Evolutionary conservation across 768 basidiomycete species (phyloP).

Genomic region (Dictyophora rubrovolvata): DNA sequence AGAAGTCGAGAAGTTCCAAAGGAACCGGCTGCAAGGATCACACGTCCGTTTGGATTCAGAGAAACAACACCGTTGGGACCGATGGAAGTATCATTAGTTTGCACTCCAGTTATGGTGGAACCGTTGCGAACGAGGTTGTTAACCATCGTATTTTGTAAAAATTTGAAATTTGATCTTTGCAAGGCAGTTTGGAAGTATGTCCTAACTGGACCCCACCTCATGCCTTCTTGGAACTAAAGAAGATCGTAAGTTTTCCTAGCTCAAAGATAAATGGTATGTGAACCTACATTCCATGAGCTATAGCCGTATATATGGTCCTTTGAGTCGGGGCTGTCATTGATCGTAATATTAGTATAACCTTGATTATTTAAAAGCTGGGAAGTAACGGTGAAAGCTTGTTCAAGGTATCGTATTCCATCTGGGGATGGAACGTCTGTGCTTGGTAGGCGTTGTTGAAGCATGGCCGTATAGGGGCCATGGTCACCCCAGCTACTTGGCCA

Average conservation of each 20-base stretch:
- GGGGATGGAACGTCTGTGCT: conserved; percentile 49
- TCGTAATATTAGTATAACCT: conserved; percentile 43
- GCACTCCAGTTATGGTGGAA: conserved; percentile 44
- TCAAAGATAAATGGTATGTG: not conserved
- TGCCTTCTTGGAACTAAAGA: conserved; percentile 16
- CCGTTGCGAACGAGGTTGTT: conserved; percentile 48
- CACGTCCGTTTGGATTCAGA: conserved; percentile 45
- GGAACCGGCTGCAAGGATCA: conserved; percentile 48
- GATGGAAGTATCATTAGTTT: conserved; percentile 48
- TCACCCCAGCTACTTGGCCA: conserved; percentile 49
- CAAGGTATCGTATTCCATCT: conserved; percentile 48
- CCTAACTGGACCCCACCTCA: conserved; percentile 44
- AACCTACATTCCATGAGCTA: conserved; percentile 27
- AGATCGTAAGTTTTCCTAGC: conserved; percentile 17
- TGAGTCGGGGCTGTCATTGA: conserved; percentile 44
- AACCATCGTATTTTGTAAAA: conserved; percentile 39
- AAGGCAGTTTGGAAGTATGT: conserved; percentile 52
- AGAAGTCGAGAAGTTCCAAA: conserved; percentile 48
- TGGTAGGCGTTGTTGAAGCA: conserved; percentile 41
- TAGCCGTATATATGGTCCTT: conserved; percentile 57
- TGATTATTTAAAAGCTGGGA: conserved; percentile 33
- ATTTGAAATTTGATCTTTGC: conserved; percentile 40
- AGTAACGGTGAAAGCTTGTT: conserved; percentile 37
- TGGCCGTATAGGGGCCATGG: conserved; percentile 39
- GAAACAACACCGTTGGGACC: conserved; percentile 47